Evolutionary conservation across 139 green algal genomes (phyloP).

Genomic region (Spirogloea muscicola): DNA sequence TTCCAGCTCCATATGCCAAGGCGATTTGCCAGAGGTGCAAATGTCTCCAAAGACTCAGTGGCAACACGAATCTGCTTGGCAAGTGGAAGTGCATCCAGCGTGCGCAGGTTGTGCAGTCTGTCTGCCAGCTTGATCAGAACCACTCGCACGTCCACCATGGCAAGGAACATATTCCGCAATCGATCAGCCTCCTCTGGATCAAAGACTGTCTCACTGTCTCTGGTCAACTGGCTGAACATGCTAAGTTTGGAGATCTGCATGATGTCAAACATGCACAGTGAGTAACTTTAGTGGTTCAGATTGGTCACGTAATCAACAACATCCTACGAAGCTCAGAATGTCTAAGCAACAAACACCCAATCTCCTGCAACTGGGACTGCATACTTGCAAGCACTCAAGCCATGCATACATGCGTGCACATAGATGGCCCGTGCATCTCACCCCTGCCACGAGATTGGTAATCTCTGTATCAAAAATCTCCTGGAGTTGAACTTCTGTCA

Average conservation of each 20-base stretch:
- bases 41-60: conserved; percentile 76
- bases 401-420: neutral
- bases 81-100: conserved; percentile 65
- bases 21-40: conserved; percentile 79
- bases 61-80: conserved; percentile 69
- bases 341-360: neutral
- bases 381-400: too few relatives aligned
- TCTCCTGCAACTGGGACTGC: neutral
- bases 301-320: neutral
- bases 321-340: neutral
- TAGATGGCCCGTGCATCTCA: neutral
- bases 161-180: conserved; percentile 66
- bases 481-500: conserved; percentile 41
- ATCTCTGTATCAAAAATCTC: conserved; percentile 31
- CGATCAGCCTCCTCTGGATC: conserved; percentile 17
- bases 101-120: conserved; percentile 70
- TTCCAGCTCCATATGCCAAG: conserved; percentile 87
- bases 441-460: conserved; percentile 35
- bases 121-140: conserved; percentile 83
- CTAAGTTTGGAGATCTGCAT: conserved; percentile 42
- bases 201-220: conserved; percentile 7
- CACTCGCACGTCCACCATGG: conserved; percentile 72
- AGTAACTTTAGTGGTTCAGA: neutral
- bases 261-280: neutral
- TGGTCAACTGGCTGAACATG: conserved; percentile 30